Evolutionary conservation across 2,329 filamentous ascomycete species (phyloP).

Genomic region (Ophiostoma ips): DNA sequence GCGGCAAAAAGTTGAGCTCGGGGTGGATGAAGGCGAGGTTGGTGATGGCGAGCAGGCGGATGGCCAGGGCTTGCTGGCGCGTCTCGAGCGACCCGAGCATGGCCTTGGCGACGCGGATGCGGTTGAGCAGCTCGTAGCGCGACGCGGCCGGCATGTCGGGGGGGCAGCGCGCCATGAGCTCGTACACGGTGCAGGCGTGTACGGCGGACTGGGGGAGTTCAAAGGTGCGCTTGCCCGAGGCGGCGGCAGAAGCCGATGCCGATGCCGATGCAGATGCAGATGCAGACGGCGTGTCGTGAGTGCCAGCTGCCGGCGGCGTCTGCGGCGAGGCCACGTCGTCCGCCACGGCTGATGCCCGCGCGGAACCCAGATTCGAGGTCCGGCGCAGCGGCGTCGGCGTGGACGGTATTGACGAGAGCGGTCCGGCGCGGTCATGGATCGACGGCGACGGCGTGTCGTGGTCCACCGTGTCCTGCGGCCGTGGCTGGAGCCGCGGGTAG

Average conservation of each 20-base stretch:
- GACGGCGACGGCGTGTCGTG: neutral
- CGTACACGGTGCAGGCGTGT: slow-evolving; percentile 36
- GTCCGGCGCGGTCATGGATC: slow-evolving; percentile 1
- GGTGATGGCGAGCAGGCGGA: slow-evolving; percentile 73
- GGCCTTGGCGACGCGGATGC: slow-evolving; percentile 71
- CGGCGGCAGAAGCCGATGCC: no score
- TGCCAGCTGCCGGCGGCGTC: slow-evolving; percentile 21
- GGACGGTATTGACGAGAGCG: slow-evolving; percentile 36
- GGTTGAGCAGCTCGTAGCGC: slow-evolving; percentile 75
- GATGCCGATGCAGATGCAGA: no score
- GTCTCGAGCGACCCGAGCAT: slow-evolving; percentile 50
- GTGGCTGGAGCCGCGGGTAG: slow-evolving; percentile 38
- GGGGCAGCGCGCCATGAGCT: slow-evolving; percentile 41
- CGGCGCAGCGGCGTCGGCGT: slow-evolving; percentile 67
- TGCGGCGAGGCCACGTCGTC: slow-evolving; percentile 31
- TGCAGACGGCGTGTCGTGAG: slow-evolving; percentile 21
- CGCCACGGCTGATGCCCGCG: slow-evolving; percentile 21
- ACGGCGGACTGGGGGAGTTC: slow-evolving; percentile 50
- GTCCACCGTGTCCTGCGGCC: slow-evolving; percentile 13
- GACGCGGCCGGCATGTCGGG: slow-evolving; percentile 55
- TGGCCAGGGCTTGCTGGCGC: slow-evolving; percentile 62
- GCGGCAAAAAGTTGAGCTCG: slow-evolving; percentile 72
- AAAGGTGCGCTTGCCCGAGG: slow-evolving; percentile 41
- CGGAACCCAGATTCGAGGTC: slow-evolving; percentile 41
- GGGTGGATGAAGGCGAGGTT: slow-evolving; percentile 83